These are phyloP conservation scores for Arabidopsis thaliana DNA, from an alignment of 345 rosid genomes.

Conservation along the genomic window TAIR10.1 NC_003074.8:2169501-2170000, in stretches of 20 bases:
- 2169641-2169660: constrained; percentile 20
- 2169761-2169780: constrained; percentile 3
- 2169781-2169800: constrained; percentile 1
- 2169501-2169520: constrained; percentile 42
- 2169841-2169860: constrained; percentile 28
- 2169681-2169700: constrained; percentile 21
- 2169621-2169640: constrained; percentile 36
- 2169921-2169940: constrained; percentile 39
- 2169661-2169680: constrained; percentile 9
- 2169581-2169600: constrained; percentile 23
- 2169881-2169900: constrained; percentile 45
- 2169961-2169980: constrained; percentile 47
- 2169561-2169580: constrained; percentile 37
- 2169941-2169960: constrained; percentile 29
- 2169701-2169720: not conserved
- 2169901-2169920: constrained; percentile 41
- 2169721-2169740: not conserved
- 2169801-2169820: not conserved
- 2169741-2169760: not conserved
- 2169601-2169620: constrained; percentile 28
- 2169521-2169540: constrained; percentile 12
- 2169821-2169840: constrained; percentile 27
- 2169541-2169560: constrained; percentile 30
- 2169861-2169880: constrained; percentile 40
- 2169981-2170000: constrained; percentile 17